These are phyloP conservation scores for Trypethelium eluteriae DNA, from an alignment of 495 filamentous ascomycete species.

Conservation along the genomic window DNA sequence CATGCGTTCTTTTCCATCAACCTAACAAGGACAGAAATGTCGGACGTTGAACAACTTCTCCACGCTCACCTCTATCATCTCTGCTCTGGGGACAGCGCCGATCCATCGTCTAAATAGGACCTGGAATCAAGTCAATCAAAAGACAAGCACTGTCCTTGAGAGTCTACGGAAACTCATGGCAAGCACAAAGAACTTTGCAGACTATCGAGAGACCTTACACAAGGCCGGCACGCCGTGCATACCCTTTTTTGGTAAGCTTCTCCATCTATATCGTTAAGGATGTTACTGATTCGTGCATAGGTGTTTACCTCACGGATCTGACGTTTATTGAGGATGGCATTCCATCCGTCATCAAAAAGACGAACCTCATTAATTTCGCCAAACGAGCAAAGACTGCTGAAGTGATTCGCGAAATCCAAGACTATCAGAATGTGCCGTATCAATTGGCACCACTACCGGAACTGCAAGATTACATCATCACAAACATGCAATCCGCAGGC, in stretches of 20 bases:
- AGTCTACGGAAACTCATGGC: slow-evolving; percentile 91
- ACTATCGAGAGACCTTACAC: slow-evolving; percentile 89
- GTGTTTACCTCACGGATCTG: slow-evolving; percentile 93
- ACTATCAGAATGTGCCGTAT: slow-evolving; percentile 95
- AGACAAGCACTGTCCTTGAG: slow-evolving; percentile 71
- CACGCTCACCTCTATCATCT: slow-evolving; percentile 96
- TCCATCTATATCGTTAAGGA: slow-evolving; percentile 1
- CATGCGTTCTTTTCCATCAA: background rate
- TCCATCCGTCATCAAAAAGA: slow-evolving; percentile 87
- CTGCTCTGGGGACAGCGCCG: slow-evolving; percentile 84
- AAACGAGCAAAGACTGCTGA: slow-evolving; percentile 97
- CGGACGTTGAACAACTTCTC: slow-evolving; percentile 92
- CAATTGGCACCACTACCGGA: slow-evolving; percentile 79
- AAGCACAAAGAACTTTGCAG: slow-evolving; percentile 95
- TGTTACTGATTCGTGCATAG: slow-evolving; percentile 38
- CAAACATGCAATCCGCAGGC: slow-evolving; percentile 84
- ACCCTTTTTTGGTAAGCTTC: slow-evolving; percentile 83
- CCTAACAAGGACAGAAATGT: slow-evolving; percentile 64
- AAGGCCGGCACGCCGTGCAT: slow-evolving; percentile 93
- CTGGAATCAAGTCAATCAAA: slow-evolving; percentile 86
- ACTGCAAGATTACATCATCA: slow-evolving; percentile 93
- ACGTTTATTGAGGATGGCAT: slow-evolving; percentile 99
- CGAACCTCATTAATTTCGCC: slow-evolving; percentile 93
- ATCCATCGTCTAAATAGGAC: slow-evolving; percentile 89
- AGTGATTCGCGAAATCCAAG: slow-evolving; percentile 95